Evolutionary conservation across 352 stramenopile genomes (phyloP).

Genomic region (Globisporangium mamillatum): DNA sequence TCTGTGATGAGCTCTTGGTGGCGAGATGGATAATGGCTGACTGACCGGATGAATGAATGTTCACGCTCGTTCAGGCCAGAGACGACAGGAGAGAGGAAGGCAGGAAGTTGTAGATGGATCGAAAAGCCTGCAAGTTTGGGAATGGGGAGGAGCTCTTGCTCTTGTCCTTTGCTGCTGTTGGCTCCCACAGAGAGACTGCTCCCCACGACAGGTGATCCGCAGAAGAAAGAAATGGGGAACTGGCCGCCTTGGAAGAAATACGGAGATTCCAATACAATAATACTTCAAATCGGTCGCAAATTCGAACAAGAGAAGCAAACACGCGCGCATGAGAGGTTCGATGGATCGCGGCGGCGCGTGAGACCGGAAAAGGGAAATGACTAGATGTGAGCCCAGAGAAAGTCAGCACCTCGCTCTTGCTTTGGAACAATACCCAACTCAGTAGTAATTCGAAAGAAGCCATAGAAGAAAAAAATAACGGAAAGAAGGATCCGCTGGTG

Average conservation of each 20-base stretch:
- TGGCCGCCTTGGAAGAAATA: background rate
- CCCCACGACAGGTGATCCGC: background rate
- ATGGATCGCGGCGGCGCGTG: background rate
- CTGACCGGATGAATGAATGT: background rate
- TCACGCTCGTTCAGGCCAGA: background rate
- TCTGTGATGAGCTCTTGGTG: background rate
- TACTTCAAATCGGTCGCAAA: constrained; percentile 4
- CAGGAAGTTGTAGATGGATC: background rate
- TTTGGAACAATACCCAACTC: background rate
- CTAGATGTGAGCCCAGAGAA: constrained; percentile 1
- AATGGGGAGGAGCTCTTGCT: constrained; percentile 3
- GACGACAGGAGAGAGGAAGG: background rate
- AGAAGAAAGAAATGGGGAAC: constrained; percentile 9
- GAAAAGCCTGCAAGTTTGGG: constrained; percentile 10
- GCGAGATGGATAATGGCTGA: background rate
- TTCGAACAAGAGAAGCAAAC: constrained; percentile 14
- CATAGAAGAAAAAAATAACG: background rate
- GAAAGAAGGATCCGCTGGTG: background rate
- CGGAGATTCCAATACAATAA: background rate
- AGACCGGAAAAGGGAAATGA: background rate
- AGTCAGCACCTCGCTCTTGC: background rate
- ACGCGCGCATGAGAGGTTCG: background rate
- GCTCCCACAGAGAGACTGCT: background rate
- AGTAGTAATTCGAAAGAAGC: background rate
- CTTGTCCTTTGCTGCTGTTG: background rate